A percentile compares a stretch with the other conserved stretches of the same genome.
These are phyloP conservation scores for Polyporus arcularius DNA, from an alignment of 768 basidiomycete species.

Conservation along the genomic window DNA sequence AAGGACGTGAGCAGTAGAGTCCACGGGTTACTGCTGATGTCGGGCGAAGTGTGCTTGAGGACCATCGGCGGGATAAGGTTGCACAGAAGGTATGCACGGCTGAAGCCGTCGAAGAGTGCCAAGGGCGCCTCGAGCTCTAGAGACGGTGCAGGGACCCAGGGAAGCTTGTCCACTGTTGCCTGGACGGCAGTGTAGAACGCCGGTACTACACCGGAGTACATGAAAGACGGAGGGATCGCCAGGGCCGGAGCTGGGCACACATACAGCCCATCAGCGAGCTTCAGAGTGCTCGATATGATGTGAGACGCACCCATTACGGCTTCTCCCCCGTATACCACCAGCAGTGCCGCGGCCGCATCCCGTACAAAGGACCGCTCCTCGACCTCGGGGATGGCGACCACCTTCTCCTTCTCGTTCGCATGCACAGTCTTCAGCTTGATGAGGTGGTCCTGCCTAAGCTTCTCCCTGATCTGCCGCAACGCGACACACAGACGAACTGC, in stretches of 20 bases:
- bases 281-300: neutral
- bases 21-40: conserved; percentile 70
- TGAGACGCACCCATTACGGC: conserved; percentile 56
- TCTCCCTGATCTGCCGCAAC: conserved; percentile 67
- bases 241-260: conserved; percentile 55
- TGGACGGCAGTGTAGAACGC: conserved; percentile 62
- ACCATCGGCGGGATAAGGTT: conserved; percentile 74
- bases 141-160: conserved; percentile 51
- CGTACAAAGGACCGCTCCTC: conserved; percentile 61
- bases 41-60: conserved; percentile 47
- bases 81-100: conserved; percentile 78
- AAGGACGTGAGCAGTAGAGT: conserved; percentile 73
- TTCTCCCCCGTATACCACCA: conserved; percentile 82
- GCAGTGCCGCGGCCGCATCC: conserved; percentile 55
- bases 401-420: conserved; percentile 39
- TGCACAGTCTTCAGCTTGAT: conserved; percentile 21
- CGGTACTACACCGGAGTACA: conserved; percentile 69
- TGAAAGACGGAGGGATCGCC: conserved; percentile 73
- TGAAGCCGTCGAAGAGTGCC: conserved; percentile 74
- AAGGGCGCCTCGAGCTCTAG: conserved; percentile 69
- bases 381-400: conserved; percentile 26
- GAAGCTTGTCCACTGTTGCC: conserved; percentile 61
- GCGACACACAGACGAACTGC: conserved; percentile 69
- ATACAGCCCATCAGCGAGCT: neutral
- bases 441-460: conserved; percentile 44